Conservation (phyloP, 257 asterid species). For the Primulina tabacum region DNA sequence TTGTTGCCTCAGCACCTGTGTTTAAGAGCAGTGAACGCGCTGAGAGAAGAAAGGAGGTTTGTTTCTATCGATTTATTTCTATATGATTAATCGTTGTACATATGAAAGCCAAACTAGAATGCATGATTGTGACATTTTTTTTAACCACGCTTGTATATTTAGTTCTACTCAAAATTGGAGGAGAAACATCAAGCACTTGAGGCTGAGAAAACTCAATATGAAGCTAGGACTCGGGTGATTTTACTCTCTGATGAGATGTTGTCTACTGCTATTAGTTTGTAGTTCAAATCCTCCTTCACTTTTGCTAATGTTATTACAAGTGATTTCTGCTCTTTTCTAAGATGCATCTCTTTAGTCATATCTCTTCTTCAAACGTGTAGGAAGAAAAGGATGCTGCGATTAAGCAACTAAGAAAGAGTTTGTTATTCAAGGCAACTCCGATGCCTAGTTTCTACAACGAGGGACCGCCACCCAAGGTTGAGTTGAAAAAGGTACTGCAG, state of each 20-base stretch:
- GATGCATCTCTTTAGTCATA: background rate
- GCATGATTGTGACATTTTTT: background rate
- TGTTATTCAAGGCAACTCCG: background rate
- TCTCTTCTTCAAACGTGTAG: background rate
- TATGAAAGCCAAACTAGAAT: slow-evolving; percentile 4
- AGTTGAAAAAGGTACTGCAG: background rate
- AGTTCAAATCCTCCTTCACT: background rate
- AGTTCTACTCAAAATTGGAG: slow-evolving; percentile 68
- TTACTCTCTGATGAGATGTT: background rate
- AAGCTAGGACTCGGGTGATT: slow-evolving; percentile 46
- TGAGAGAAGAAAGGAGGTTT: slow-evolving; percentile 69
- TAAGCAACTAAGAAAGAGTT: background rate
- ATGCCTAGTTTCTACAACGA: slow-evolving; percentile 1
- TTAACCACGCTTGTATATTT: slow-evolving; percentile 15
- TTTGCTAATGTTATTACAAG: background rate
- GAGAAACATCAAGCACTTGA: slow-evolving; percentile 77
- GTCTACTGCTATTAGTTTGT: background rate
- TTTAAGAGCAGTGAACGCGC: slow-evolving; percentile 68
- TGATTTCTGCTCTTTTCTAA: background rate
- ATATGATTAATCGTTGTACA: slow-evolving; percentile 1
- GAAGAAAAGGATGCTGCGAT: background rate
- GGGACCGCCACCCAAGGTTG: background rate
- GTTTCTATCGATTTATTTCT: slow-evolving; percentile 1
- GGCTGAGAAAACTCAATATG: slow-evolving; percentile 52
- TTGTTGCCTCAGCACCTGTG: slow-evolving; percentile 49